Evolutionary conservation across 139 green algal species (phyloP).

Genomic region (Parachlorella kessleri): DNA sequence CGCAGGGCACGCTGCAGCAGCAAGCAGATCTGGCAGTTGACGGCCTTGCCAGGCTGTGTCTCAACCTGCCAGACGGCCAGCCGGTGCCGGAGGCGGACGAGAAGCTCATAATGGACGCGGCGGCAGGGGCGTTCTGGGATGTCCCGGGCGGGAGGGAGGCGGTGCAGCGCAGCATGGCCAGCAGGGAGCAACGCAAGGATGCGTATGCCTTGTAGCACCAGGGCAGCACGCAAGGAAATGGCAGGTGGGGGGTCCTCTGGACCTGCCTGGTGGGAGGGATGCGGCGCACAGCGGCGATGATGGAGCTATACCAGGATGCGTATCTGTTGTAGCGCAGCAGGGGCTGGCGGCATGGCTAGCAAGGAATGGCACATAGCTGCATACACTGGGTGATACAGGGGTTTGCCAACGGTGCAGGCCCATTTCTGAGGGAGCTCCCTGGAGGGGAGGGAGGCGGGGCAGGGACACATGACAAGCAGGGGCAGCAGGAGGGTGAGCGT

Average conservation of each 20-base stretch:
- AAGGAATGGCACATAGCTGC: too few species aligned
- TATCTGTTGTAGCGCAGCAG: too few species aligned
- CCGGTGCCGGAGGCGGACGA: conserved; percentile 17
- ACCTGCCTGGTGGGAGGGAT: too few species aligned
- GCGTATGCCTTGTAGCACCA: conserved; percentile 14
- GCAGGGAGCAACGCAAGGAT: conserved; percentile 9
- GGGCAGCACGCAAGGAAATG: background rate
- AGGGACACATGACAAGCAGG: too few species aligned
- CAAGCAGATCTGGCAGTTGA: conserved; percentile 39
- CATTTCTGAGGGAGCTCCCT: too few species aligned
- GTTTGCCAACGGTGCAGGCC: too few species aligned
- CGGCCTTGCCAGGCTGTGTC: conserved; percentile 20
- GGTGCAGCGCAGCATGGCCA: conserved; percentile 15
- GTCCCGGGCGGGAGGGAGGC: conserved; percentile 1
- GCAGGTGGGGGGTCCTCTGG: background rate
- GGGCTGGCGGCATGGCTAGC: too few species aligned
- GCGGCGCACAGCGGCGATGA: too few species aligned
- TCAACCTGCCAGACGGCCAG: conserved; percentile 34
- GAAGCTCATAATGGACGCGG: conserved; percentile 11
- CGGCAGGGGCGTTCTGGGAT: conserved; percentile 24
- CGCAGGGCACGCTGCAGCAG: conserved; percentile 1
- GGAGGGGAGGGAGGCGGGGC: too few species aligned
- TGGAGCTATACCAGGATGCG: too few species aligned
- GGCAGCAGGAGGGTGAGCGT: too few species aligned
- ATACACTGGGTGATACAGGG: too few species aligned